Percentiles rank a stretch among this genome's conserved stretches.
Conservation (phyloP, 305 asterid genomes). For the Withania somnifera region DNA sequence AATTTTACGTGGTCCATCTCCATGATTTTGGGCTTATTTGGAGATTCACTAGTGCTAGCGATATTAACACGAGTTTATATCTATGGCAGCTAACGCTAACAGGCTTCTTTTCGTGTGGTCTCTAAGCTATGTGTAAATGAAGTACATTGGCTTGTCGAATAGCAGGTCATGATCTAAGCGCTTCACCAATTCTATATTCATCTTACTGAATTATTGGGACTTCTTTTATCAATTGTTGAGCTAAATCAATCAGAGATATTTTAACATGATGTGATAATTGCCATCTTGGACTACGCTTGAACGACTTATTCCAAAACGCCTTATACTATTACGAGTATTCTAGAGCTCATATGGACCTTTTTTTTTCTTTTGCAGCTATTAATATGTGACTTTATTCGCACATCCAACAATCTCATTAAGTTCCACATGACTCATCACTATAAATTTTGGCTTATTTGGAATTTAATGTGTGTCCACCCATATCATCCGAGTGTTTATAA, state of each 20-base stretch:
- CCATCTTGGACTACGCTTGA: rapidly evolving
- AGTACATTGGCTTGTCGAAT: too few relatives aligned
- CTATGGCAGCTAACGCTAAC: too few relatives aligned
- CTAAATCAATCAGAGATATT: too few relatives aligned
- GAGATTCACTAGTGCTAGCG: too few relatives aligned
- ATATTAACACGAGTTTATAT: too few relatives aligned
- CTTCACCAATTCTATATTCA: background rate
- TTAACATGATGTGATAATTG: background rate
- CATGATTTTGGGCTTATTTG: too few relatives aligned
- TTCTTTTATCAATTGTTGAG: background rate
- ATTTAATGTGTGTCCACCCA: background rate
- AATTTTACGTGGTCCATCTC: too few relatives aligned
- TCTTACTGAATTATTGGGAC: background rate
- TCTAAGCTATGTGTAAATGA: too few relatives aligned
- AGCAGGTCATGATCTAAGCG: background rate
- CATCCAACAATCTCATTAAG: background rate
- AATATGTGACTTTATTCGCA: background rate
- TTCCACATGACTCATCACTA: background rate
- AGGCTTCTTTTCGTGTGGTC: too few relatives aligned
- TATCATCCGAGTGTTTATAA: background rate
- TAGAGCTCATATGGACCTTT: background rate
- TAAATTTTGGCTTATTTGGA: background rate
- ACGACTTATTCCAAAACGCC: background rate
- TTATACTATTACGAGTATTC: background rate
- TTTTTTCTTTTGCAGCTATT: background rate